Evolutionary conservation across 805 yeast species (phyloP).

Genomic region (Monosporozyma unispora): DNA sequence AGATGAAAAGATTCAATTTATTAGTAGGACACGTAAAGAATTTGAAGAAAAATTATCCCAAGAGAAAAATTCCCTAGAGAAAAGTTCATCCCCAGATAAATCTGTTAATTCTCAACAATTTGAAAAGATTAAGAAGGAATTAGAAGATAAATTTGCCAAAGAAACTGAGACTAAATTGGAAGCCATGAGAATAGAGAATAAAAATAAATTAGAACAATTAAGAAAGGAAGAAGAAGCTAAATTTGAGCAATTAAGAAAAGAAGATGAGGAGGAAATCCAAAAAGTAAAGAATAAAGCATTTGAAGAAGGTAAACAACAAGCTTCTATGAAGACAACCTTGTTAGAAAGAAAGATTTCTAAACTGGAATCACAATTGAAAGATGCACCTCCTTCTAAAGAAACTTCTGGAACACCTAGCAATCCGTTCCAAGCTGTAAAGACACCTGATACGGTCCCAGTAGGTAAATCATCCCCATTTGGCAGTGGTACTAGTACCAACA

Average conservation of each 20-base stretch:
- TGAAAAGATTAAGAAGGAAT: neutral
- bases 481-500: neutral
- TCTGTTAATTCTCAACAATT: neutral
- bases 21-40: conserved; percentile 7
- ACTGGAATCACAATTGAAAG: conserved; percentile 12
- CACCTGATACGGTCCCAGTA: neutral
- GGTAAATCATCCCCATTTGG: neutral
- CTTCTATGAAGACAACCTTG: conserved; percentile 17
- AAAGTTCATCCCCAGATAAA: neutral
- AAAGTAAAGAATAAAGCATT: conserved; percentile 9
- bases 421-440: neutral
- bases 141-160: conserved; percentile 6
- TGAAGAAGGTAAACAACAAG: conserved; percentile 21
- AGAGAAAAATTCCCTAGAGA: too few relatives aligned
- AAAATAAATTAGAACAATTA: conserved; percentile 3
- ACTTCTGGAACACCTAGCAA: neutral
- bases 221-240: neutral
- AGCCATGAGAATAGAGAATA: neutral
- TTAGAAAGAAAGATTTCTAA: conserved; percentile 24
- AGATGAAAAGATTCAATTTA: conserved; percentile 15
- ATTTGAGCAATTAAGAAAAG: conserved; percentile 4
- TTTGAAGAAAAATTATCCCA: conserved; percentile 6
- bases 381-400: neutral
- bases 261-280: neutral
- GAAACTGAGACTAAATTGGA: conserved; percentile 8